Evolutionary conservation across 768 basidiomycete genomes (phyloP), one percentile per base, ranked within the genome.

Genomic region (Psilocybe cyanescens): DNA sequence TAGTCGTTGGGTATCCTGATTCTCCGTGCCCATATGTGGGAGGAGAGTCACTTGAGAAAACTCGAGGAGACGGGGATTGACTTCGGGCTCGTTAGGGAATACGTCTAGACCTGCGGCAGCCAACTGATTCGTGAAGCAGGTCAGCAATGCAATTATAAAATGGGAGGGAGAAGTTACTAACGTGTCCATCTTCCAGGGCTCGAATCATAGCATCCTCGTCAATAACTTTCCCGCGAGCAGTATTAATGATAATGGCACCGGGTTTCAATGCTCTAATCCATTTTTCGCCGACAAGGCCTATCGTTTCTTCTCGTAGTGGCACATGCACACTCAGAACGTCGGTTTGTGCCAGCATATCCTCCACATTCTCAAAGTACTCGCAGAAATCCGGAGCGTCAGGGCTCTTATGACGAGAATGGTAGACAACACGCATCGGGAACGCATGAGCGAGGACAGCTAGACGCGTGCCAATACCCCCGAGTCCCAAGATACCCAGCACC

Each of bases 1-100:
- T 71, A 82, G 83, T 60, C 81, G 82, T 71, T 92, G 90, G 5
- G 90, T 83, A 68, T 95, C 94, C 64, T 86, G 85, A 56, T 86
- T 95, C 72, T 92, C 88, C 0, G 94, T 95, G 6, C 95, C 96
- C 88, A 97, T 89, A 73, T 97, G 96, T 0, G 95, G 96, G 17
- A 98, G 82, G 8, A 98, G 80, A 31, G 90, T 90, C 63, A 94
- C 88, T 64, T 94, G 87, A 8, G 90, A 87, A 74, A 93, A 92
- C n/a, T 85, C 83, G 58, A 95, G 80, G 35, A 97, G 76, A 30
- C 88, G 85, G 3, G 91, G 89, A 67, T 94, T 90, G 45, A 94
- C 86, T 49, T 83, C 72, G 1, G 95, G 94, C 70, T 95, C 93
- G 75, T 95, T 82, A 8, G 94, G 92, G 74, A 82, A 95, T 24